Base-by-base conservation (phyloP, 495 filamentous ascomycete species). In the Penicillium canescens region DNA sequence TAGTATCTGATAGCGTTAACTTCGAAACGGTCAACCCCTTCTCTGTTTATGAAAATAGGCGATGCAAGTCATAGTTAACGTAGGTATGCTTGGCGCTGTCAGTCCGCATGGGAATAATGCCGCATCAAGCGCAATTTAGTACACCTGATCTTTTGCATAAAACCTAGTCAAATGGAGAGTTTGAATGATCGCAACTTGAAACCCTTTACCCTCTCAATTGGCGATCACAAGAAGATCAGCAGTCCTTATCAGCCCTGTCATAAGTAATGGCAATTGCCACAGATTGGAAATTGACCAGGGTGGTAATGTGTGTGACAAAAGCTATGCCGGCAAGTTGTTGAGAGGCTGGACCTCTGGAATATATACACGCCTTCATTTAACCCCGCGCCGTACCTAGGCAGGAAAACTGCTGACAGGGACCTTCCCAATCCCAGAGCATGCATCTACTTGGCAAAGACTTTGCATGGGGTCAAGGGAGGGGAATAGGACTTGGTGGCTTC, bases 401-500 rank as follows among this genome's bases (percentile, higher is more conserved):
- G 37, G 18, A 4, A 24, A 41, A 41, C 18, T 26, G 39, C 28
- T 43, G 31, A 51, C 33, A 42, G 38, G 49, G 33, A 21, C 28
- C 39, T 21, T 31, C 26, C 36, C 9, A 24, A 5, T 28, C 31
- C 20, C 28, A 43, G 33, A 43, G 28, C 13, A 33, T 20, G 40
- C 40, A 37, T 42, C 6, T 20, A 16, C 31, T 36, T 13, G 18
- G 3, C 14, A 14, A 42, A 26, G 38, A 34, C 39, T n/a, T 31
- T 38, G 33, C 48, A 52, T 31, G 46, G 16, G 42, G 10, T 35
- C 24, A 28, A 46, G 34, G 50, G 50, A 49, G 39, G 52, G 59
- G 54, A 52, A 50, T 14, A 38, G 28, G 28, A 41, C 43, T 41
- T 35, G 42, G 62, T 59, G 50, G 54, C 62, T 62, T 49, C 50